Evolutionary conservation across 2,329 filamentous ascomycete species (phyloP), one percentile per base, ranked within the genome.

Genomic region (Bipolaris bicolor): DNA sequence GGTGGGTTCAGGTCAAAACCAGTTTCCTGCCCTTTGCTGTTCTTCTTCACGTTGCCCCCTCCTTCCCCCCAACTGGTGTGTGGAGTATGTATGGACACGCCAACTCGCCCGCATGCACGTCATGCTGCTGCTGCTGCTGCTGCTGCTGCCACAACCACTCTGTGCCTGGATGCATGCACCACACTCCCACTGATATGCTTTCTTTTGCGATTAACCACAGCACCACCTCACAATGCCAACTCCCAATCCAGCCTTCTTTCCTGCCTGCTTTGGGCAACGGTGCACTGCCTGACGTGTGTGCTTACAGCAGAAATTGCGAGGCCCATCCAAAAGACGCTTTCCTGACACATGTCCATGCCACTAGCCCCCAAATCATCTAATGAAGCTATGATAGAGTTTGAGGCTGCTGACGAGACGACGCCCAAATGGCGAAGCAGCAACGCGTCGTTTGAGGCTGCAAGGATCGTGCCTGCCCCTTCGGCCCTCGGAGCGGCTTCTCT

Each of bases 401-500:
- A 31, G 22, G 47, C 33, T 51, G 24, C 31, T 39, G 22, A 31
- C 16, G 13, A 39, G 10, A 40, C n/a, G 33, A 33, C 44, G n/a
- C 40, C 15, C 40, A 51, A 39, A 48, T 43, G 13, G 36, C 11
- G 16, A 33, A 7, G 24, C 29, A 43, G 46, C 13, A n/a, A 50
- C 24, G 31, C 34, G 11, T 37, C 13, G 39, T 34, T 31, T 31
- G 40, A 56, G 33, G 39, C 11, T 39, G 40, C 44, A 24, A 52
- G 43, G 43, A n/a, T 48, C 39, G 29, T 24, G 31, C 50, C 31
- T 43, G 39, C 16, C 31, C 5, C 11, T 20, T 54, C 55, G 55
- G 54, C 26, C 36, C 53, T 56, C 53, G 55, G 55, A 20, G 6
- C 49, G 36, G n/a, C 15, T n/a, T 7, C 31, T 24, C 24, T 44